phyloP scores from a whole-genome alignment of 331 rosid species.

The Malus hybrid region DNA sequence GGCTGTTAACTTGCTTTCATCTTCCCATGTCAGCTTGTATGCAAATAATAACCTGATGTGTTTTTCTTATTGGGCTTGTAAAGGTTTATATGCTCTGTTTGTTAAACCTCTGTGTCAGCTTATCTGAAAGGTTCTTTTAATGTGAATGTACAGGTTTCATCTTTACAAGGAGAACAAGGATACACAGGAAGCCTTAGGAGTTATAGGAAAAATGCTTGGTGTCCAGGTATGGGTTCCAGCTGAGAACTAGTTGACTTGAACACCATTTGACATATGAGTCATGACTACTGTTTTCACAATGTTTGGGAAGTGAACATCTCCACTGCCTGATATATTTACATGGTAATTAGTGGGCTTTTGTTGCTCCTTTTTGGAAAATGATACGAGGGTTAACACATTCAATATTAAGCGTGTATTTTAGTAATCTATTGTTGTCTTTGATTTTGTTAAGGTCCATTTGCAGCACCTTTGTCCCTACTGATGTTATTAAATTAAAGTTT shows the following conservation, averaged over 20 bases:
- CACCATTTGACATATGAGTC: background rate
- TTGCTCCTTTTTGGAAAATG: background rate
- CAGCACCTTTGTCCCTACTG: background rate
- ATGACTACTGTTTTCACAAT: background rate
- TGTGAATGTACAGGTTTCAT: conserved; percentile 57
- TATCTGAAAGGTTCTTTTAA: conserved; percentile 15
- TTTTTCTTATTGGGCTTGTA: background rate
- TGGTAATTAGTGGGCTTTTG: background rate
- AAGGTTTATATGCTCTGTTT: background rate
- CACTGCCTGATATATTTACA: background rate
- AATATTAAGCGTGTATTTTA: background rate
- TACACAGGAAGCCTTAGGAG: conserved; percentile 87
- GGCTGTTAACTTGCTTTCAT: background rate
- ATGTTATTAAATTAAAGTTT: background rate
- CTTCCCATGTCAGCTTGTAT: background rate
- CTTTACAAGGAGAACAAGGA: conserved; percentile 95
- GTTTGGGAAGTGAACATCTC: background rate
- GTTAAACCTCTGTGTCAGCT: conserved; percentile 9
- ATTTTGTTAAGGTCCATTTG: background rate
- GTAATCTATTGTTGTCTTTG: background rate
- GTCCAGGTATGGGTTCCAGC: conserved; percentile 49
- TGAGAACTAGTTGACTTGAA: background rate
- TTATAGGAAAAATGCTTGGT: conserved; percentile 84
- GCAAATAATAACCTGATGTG: background rate
- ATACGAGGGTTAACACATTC: background rate